These are phyloP conservation scores for Endogone sp. DNA, from an alignment of 192 early-diverging fungal species.

Conservation along the genomic window DNA sequence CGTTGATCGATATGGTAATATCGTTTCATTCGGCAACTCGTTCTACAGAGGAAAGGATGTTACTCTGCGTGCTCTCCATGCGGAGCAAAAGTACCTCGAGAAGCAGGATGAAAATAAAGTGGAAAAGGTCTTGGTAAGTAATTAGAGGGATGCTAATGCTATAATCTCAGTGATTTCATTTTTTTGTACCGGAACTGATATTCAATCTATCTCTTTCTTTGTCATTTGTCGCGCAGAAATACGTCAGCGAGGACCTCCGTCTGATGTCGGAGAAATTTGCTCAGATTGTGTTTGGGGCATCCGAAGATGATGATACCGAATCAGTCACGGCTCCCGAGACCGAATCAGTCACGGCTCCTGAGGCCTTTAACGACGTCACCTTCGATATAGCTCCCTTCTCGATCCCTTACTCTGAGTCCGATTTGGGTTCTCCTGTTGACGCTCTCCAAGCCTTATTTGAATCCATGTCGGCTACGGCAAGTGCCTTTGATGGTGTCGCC, in stretches of 20 bases:
- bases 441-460: conserved; percentile 57
- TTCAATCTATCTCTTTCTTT: not conserved
- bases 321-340: too few relatives aligned
- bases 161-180: too few relatives aligned
- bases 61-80: not conserved
- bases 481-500: conserved; percentile 50
- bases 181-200: too few relatives aligned
- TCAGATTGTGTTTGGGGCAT: not conserved
- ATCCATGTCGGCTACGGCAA: conserved; percentile 12
- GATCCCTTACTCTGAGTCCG: conserved; percentile 1
- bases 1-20: conserved; percentile 53
- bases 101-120: not conserved
- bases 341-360: too few relatives aligned
- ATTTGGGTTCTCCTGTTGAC: conserved; percentile 52
- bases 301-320: too few relatives aligned
- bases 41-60: conserved; percentile 38
- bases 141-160: too few relatives aligned
- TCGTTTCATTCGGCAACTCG: conserved; percentile 73
- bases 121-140: not conserved
- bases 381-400: conserved; percentile 10
- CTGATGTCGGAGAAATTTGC: not conserved
- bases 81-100: not conserved
- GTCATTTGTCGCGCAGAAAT: not conserved
- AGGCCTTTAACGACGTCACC: conserved; percentile 10
- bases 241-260: not conserved